Percentiles rank a stretch among this genome's conserved stretches.
These are phyloP conservation scores for Bauhinia variegata DNA, from an alignment of 306 rosid genomes.

Conservation along the genomic window DNA sequence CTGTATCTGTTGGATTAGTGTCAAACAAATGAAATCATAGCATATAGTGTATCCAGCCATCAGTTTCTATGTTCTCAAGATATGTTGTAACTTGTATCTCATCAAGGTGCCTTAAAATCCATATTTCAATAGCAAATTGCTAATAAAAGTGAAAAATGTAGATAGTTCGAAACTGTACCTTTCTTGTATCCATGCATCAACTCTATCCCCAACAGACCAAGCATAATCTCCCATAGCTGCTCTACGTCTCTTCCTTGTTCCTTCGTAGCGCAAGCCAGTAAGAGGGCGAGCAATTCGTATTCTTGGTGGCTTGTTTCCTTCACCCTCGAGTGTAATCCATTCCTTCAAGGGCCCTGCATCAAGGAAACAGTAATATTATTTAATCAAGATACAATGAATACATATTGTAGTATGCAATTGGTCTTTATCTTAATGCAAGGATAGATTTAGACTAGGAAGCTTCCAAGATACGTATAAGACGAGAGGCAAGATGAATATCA, in stretches of 20 bases:
- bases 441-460: neutral
- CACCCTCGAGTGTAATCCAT: conserved; percentile 72
- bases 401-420: neutral
- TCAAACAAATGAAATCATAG: conserved; percentile 16
- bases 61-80: conserved; percentile 18
- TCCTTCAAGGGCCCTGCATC: conserved; percentile 73
- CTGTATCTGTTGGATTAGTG: neutral
- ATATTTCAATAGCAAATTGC: neutral
- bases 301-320: conserved; percentile 68
- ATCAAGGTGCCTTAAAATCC: neutral
- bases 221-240: conserved; percentile 61
- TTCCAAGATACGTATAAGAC: conserved; percentile 19
- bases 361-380: conserved; percentile 25
- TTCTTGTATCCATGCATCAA: conserved; percentile 82
- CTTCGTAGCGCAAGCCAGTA: conserved; percentile 55
- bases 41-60: neutral
- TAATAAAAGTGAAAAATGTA: neutral
- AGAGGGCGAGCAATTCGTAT: conserved; percentile 72
- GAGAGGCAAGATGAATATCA: conserved; percentile 25
- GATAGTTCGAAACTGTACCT: conserved; percentile 50
- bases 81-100: neutral
- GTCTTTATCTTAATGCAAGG: conserved; percentile 11
- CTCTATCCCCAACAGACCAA: conserved; percentile 94
- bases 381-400: conserved; percentile 15
- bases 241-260: conserved; percentile 92